Evolutionary conservation across 2,329 filamentous ascomycete species (phyloP).

Genomic region (Didymella pomorum): DNA sequence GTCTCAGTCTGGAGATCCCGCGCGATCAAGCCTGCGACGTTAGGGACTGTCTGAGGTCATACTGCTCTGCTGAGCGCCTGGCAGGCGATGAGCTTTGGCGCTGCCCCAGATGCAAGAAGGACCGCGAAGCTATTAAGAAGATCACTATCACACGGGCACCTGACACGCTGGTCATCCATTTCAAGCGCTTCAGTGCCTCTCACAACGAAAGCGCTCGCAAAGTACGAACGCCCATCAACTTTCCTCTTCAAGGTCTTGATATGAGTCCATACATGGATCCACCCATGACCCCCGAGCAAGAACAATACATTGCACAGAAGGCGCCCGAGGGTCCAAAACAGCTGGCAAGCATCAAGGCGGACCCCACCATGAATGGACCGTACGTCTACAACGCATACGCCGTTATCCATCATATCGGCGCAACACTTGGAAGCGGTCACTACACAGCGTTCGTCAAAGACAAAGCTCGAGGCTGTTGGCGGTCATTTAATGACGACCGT

Average conservation of each 20-base stretch:
- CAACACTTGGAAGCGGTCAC: slow-evolving; percentile 74
- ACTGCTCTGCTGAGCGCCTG: slow-evolving; percentile 72
- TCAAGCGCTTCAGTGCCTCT: slow-evolving; percentile 73
- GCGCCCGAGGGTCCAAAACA: slow-evolving; percentile 39
- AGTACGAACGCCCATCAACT: slow-evolving; percentile 74
- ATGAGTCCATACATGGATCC: slow-evolving; percentile 68
- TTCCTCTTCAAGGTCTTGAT: slow-evolving; percentile 75
- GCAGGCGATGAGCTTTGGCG: slow-evolving; percentile 73
- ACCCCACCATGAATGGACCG: slow-evolving; percentile 60
- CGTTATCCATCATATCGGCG: slow-evolving; percentile 79
- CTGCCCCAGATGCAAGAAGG: slow-evolving; percentile 77
- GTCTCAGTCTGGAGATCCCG: slow-evolving; percentile 74
- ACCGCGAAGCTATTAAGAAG: slow-evolving; percentile 72
- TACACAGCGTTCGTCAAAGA: slow-evolving; percentile 73
- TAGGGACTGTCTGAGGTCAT: slow-evolving; percentile 73
- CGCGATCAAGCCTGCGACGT: slow-evolving; percentile 67
- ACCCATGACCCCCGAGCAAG: slow-evolving; percentile 50
- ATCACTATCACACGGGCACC: slow-evolving; percentile 81
- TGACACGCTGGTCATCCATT: slow-evolving; percentile 77
- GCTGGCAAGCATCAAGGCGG: slow-evolving; percentile 47
- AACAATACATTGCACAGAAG: slow-evolving; percentile 47
- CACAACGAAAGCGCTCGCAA: slow-evolving; percentile 68
- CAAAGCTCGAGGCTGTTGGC: slow-evolving; percentile 63
- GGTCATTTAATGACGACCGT: slow-evolving; percentile 65
- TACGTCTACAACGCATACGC: slow-evolving; percentile 87